phyloP scores from a whole-genome alignment of 306 rosid species.

The Vigna radiata region DNA sequence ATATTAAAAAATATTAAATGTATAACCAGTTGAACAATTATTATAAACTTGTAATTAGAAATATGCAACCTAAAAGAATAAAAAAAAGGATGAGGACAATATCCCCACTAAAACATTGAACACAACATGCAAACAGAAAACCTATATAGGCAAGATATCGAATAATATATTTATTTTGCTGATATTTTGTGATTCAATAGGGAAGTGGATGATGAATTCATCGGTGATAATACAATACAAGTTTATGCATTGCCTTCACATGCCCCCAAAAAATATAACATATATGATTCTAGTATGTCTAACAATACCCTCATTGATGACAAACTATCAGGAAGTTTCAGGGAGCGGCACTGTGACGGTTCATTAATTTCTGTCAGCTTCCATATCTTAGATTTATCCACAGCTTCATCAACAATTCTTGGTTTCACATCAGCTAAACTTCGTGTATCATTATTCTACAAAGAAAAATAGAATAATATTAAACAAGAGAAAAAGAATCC shows the following conservation, averaged over 20 bases:
- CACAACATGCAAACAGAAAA: neutral
- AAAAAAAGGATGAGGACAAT: neutral
- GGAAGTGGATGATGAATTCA: conserved; percentile 28
- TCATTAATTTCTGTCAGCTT: conserved; percentile 88
- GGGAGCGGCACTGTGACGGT: conserved; percentile 80
- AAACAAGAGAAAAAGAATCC: conserved; percentile 38
- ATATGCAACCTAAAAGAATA: neutral
- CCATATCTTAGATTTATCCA: conserved; percentile 91
- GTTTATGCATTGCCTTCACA: conserved; percentile 20
- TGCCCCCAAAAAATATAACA: conserved; percentile 26
- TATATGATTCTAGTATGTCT: conserved; percentile 24
- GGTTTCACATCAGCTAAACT: conserved; percentile 90
- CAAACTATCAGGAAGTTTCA: conserved; percentile 86
- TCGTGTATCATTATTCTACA: conserved; percentile 86
- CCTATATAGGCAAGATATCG: neutral
- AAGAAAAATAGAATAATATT: conserved; percentile 41
- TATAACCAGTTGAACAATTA: neutral
- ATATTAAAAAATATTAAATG: neutral
- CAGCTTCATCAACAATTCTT: conserved; percentile 81
- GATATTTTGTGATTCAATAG: conserved; percentile 13
- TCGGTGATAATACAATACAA: conserved; percentile 31
- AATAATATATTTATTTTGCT: conserved; percentile 1
- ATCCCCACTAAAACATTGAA: neutral
- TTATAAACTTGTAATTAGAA: neutral
- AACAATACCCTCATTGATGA: conserved; percentile 78